A percentile compares a stretch with the other conserved stretches of the same genome.
Evolutionary conservation across 257 asterid genomes (phyloP).

Genomic region (Capsicum chinense): DNA sequence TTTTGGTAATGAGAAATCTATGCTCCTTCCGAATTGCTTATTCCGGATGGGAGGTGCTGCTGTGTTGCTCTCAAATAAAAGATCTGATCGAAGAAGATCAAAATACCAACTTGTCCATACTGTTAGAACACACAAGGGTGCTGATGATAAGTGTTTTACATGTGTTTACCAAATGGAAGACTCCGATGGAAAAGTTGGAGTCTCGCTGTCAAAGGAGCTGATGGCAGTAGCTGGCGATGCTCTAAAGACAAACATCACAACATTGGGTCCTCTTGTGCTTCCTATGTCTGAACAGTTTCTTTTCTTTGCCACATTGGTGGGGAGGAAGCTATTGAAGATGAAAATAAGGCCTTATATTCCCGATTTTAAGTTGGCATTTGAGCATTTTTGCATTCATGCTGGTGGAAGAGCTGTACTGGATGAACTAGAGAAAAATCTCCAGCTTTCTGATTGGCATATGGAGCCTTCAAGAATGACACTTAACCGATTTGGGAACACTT

Average conservation of each 20-base stretch:
- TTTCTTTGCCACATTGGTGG: conserved; percentile 66
- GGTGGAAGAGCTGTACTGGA: conserved; percentile 87
- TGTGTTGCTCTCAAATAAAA: conserved; percentile 68
- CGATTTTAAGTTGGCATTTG: conserved; percentile 78
- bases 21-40: conserved; percentile 53
- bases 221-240: conserved; percentile 90
- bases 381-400: conserved; percentile 87
- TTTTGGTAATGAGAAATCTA: conserved; percentile 66
- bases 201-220: conserved; percentile 65
- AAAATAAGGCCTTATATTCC: conserved; percentile 81
- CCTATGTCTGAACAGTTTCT: conserved; percentile 81
- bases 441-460: conserved; percentile 79
- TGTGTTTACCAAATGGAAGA: conserved; percentile 80
- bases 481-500: conserved; percentile 76
- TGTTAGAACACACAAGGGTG: conserved; percentile 77
- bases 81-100: conserved; percentile 59
- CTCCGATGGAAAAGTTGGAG: conserved; percentile 59
- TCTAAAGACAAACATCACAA: conserved; percentile 69
- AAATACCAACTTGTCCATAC: conserved; percentile 72
- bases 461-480: conserved; percentile 87
- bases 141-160: conserved; percentile 68
- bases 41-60: conserved; percentile 60
- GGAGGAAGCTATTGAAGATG: conserved; percentile 63
- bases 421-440: conserved; percentile 75
- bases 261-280: conserved; percentile 78